Base-by-base conservation (phyloP, 257 asterid species). In the Rauvolfia tetraphylla region DNA sequence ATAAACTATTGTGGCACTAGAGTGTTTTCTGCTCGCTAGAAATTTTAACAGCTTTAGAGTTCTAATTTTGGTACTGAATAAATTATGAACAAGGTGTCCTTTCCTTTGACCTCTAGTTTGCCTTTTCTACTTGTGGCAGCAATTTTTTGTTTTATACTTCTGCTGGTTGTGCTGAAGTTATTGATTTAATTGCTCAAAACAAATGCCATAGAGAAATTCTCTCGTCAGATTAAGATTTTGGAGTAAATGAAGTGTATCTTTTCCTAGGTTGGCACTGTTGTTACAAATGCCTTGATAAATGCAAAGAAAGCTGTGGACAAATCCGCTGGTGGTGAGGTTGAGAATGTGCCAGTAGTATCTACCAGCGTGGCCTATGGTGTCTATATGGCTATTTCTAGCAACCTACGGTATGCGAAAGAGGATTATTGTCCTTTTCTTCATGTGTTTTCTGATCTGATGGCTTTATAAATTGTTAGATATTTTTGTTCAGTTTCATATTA, bases 301-400 rank as follows among this genome's bases (percentile, higher is more conserved):
- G 89, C 98, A 38, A 89, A 88, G 76, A 92, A 89, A 79, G 96
- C 94, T 72, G 97, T 92, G 22, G 84, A 91, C 46, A 76, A 85
- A 62, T 78, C 91, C 15, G 70, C 81, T 72, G 83, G 72, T 0
- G 95, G 79, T 11, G 89, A 90, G 82, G 90, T 83, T 71, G 97
- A 90, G 87, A 92, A 80, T 77, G 93, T 94, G 68, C 98, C 98
- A 18, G 85, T 92, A 20, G 33, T 92, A 48, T 82, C 92, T 58
- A 94, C 98, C 76, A 94, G 97, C 74, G 84, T 87, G 48, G 97
- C 92, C 29, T 94, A 94, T 72, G 97, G 98, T 80, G 93, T 92
- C 73, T 92, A 94, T 72, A 94, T 94, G 98, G 88, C 95, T 58
- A 80, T 94, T 71, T 94, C 98, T 49, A 90, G 97, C 89, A 94